A percentile compares a stretch with the other conserved stretches of the same genome.
phyloP scores from a whole-genome alignment of 495 filamentous ascomycete genomes.

The Sporormia fimetaria region DNA sequence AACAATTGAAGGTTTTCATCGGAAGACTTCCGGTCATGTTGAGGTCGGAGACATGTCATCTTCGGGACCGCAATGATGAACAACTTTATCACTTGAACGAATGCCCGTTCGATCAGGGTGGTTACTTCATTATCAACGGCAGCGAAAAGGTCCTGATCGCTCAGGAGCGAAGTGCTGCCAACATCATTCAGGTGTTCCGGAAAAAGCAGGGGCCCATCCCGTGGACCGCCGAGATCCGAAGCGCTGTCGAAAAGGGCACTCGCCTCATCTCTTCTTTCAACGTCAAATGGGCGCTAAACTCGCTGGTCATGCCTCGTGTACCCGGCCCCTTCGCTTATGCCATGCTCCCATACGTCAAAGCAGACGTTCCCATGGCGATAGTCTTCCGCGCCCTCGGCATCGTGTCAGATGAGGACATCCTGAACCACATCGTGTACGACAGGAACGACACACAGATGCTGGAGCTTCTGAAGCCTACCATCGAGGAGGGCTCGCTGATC shows the following conservation, averaged over 20 bases:
- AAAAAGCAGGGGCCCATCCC: constrained; percentile 85
- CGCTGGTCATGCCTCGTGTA: constrained; percentile 60
- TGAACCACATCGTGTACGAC: constrained; percentile 95
- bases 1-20: constrained; percentile 55
- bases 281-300: constrained; percentile 78
- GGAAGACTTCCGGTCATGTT: constrained; percentile 97
- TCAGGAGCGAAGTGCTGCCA: constrained; percentile 92
- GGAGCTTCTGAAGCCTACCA: constrained; percentile 90
- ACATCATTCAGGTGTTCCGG: constrained; percentile 97
- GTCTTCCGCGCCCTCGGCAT: constrained; percentile 93
- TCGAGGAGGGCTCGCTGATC: constrained; percentile 91
- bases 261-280: constrained; percentile 81
- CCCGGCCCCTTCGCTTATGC: constrained; percentile 81
- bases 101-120: constrained; percentile 94
- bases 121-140: constrained; percentile 99
- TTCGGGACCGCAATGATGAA: constrained; percentile 68
- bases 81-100: constrained; percentile 79
- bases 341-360: constrained; percentile 83
- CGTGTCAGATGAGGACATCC: constrained; percentile 94
- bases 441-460: constrained; percentile 91
- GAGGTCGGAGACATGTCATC: constrained; percentile 83
- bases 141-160: constrained; percentile 98
- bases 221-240: constrained; percentile 89
- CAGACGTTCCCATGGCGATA: constrained; percentile 83
- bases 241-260: constrained; percentile 91